Percentiles rank a stretch among this genome's conserved stretches.
Conservation (phyloP, 768 basidiomycete genomes). For the Auriscalpium microsporum region DNA sequence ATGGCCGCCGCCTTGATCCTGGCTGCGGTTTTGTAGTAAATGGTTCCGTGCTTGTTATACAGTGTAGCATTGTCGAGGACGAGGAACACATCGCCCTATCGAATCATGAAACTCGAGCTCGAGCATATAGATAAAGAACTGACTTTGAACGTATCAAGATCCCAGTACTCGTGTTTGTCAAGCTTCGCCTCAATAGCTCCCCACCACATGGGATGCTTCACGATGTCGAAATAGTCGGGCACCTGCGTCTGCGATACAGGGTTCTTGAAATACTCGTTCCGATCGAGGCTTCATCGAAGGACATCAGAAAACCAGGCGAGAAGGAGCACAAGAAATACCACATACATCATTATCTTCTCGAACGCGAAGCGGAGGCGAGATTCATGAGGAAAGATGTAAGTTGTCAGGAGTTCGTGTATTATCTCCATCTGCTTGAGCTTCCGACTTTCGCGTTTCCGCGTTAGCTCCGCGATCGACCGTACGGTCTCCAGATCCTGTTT, state of each 20-base stretch:
- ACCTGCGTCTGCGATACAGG: constrained; percentile 76
- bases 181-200: constrained; percentile 72
- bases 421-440: constrained; percentile 66
- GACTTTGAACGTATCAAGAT: constrained; percentile 66
- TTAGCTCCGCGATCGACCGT: constrained; percentile 54
- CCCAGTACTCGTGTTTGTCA: constrained; percentile 76
- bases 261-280: constrained; percentile 65
- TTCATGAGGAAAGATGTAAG: constrained; percentile 60
- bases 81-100: constrained; percentile 70
- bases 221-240: constrained; percentile 85
- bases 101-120: not conserved
- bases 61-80: constrained; percentile 79
- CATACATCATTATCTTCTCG: constrained; percentile 63
- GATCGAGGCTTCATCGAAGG: constrained; percentile 48
- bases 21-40: constrained; percentile 61
- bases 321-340: constrained; percentile 1
- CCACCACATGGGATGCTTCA: constrained; percentile 88
- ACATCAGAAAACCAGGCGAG: too few species aligned
- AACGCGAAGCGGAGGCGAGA: constrained; percentile 52
- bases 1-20: constrained; percentile 42
- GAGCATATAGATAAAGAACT: constrained; percentile 3
- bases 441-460: constrained; percentile 70
- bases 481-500: constrained; percentile 73
- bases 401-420: constrained; percentile 56
- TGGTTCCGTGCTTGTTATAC: constrained; percentile 75